These are phyloP conservation scores for Dryas integrifolia DNA, from an alignment of 331 rosid genomes.

Conservation along the genomic window DNA sequence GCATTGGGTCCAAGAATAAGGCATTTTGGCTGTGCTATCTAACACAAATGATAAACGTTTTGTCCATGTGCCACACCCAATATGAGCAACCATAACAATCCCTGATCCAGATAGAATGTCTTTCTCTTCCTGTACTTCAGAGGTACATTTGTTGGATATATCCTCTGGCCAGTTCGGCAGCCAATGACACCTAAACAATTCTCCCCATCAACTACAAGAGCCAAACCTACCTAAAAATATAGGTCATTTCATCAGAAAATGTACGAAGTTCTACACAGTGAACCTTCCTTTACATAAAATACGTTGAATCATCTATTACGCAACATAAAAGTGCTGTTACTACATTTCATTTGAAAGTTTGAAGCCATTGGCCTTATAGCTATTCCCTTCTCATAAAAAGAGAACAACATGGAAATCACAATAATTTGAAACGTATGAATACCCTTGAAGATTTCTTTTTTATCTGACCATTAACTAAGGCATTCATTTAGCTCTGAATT, in stretches of 20 bases:
- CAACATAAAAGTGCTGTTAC: background rate
- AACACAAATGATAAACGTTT: conserved; percentile 36
- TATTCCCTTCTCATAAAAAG: background rate
- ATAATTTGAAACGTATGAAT: background rate
- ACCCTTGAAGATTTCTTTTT: background rate
- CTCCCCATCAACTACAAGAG: conserved; percentile 83
- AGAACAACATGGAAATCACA: background rate
- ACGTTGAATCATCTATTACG: background rate
- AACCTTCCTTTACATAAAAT: background rate
- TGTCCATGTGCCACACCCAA: conserved; percentile 77
- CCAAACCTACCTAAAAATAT: conserved; percentile 75
- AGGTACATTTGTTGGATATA: conserved; percentile 29
- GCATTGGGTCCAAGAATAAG: conserved; percentile 63
- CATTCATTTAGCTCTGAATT: background rate
- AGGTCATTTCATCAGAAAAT: conserved; percentile 10
- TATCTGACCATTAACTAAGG: background rate
- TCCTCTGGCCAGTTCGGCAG: conserved; percentile 75
- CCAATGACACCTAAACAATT: conserved; percentile 80
- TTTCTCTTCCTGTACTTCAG: conserved; percentile 32
- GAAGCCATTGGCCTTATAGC: background rate
- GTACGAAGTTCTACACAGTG: background rate
- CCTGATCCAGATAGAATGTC: conserved; percentile 46
- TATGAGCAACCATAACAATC: conserved; percentile 70
- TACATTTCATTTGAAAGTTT: background rate
- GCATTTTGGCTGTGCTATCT: conserved; percentile 31